Evolutionary conservation across 1,284 basidiomycete species (phyloP), one percentile per base, ranked within the genome.

Genomic region (Pseudozyma flocculosa): DNA sequence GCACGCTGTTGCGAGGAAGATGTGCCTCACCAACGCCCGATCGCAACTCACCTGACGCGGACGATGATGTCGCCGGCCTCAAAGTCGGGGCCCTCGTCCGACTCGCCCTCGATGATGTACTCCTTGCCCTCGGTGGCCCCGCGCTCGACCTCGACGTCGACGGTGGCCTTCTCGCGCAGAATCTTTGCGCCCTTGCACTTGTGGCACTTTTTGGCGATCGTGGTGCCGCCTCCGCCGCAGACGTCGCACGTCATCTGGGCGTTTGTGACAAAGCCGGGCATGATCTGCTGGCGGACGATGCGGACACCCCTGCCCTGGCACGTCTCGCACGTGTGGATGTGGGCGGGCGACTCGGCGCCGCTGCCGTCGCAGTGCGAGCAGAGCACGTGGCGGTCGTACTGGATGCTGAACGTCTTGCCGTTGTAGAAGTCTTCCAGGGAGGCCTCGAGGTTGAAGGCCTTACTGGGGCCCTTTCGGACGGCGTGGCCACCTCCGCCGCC

Each of bases 181-280:
- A 74, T 63, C 60, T 73, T 76, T 23, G 54, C 54, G 10, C 75
- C 75, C 22, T 57, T 37, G 50, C 75, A 78, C 34, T 57, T 63
- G 30, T 45, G 37, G 48, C 75, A 78, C 15, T 37, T 52, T 50
- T 72, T 65, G 18, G 46, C 50, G 47, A 78, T 78, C 21, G 66
- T 55, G 17, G 57, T 65, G 11, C 75, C 75, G 17, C 53, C 54
- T 18, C 75, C 75, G 17, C 65, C 55, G 40, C 75, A 78, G 14
- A 49, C 48, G 38, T 71, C 66, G 43, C 75, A 78, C 3, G 57
- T 57, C 52, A 64, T 62, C 54, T 74, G 72, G 3, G 74, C 62
- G 38, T 68, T 73, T 13, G 75, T 77, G 32, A 72, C 62, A 39
- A 77, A 78, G 18, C 75, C 75, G 7, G 75, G 75, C 75, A 76